Evolutionary conservation across 208 protist species (phyloP), one percentile per base, ranked within the genome.

Genomic region (Phytomonas serpens): DNA sequence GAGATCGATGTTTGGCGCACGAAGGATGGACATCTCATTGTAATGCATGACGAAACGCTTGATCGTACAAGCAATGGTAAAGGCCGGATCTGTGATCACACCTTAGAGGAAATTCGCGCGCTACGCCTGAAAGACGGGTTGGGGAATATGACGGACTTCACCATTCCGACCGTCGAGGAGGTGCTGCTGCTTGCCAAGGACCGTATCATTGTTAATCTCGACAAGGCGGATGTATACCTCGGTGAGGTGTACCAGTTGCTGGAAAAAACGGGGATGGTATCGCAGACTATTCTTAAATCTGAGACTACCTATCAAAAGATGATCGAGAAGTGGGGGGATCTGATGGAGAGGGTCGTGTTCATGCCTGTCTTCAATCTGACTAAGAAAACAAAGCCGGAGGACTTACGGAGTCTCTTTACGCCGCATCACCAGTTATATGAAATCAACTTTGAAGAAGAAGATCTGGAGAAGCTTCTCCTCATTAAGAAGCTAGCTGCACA

Each of bases 81-180:
- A 10, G 85, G 85, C 19, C 77, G 74, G 57, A 74, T 89, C 47
- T 61, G 68, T 69, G 81, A 89, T 47, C 79, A 83, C 75, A 87
- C 81, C 42, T 76, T 83, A 14, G 79, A 67, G 3, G 79, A 89
- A 65, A 75, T 89, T 63, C 78, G 81, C 47, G 68, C 38, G 29
- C 42, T 89, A 51, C 76, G 78, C 66, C 76, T 89, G 51, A 89
- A 89, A 77, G 85, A 89, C 52, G 85, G 85, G 23, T 81, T 89
- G 0, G 77, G 82, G 51, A 89, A 89, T 76, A 86, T 89, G 79
- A 89, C 85, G 30, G 85, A 89, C 72, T 89, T 85, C 72, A 85
- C 74, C 33, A 70, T 89, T 4, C 81, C 85, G 34, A 87, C 85
- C 19, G 75, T 84, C 31, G 81, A 86, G 75, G 76, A 89, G 74